Evolutionary conservation across 2,329 filamentous ascomycete genomes (phyloP).

Genomic region (Sclerotinia subarctica): DNA sequence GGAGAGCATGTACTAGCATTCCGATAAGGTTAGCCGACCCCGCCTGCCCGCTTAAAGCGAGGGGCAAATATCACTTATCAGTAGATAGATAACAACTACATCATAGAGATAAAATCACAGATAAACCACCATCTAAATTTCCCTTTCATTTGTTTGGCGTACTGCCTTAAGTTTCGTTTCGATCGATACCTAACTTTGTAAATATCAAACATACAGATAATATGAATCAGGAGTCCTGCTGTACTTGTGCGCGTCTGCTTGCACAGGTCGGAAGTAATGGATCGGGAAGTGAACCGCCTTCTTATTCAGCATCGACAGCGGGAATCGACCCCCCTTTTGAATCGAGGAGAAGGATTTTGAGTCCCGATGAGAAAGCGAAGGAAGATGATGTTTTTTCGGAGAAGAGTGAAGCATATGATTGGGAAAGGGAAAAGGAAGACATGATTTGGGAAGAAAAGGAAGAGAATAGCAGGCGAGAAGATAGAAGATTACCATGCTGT

Average conservation of each 20-base stretch:
- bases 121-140: background rate
- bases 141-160: background rate
- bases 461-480: background rate
- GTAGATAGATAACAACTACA: background rate
- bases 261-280: background rate
- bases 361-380: background rate
- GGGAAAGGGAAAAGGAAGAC: background rate
- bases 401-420: background rate
- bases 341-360: background rate
- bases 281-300: background rate
- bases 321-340: background rate
- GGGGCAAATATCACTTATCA: constrained; percentile 5
- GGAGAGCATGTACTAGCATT: background rate
- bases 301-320: background rate
- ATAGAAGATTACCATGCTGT: constrained; percentile 9
- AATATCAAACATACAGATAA: no score
- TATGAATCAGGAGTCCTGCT: constrained; percentile 7
- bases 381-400: background rate
- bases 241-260: constrained; percentile 11
- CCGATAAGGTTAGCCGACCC: background rate
- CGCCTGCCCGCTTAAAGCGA: background rate
- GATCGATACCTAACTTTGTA: background rate
- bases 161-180: no score
- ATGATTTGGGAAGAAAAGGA: background rate
- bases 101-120: background rate